A percentile compares a stretch with the other conserved stretches of the same genome.
Conservation (phyloP, 169 alveolate species). For the Cryptosporidium canis region DNA sequence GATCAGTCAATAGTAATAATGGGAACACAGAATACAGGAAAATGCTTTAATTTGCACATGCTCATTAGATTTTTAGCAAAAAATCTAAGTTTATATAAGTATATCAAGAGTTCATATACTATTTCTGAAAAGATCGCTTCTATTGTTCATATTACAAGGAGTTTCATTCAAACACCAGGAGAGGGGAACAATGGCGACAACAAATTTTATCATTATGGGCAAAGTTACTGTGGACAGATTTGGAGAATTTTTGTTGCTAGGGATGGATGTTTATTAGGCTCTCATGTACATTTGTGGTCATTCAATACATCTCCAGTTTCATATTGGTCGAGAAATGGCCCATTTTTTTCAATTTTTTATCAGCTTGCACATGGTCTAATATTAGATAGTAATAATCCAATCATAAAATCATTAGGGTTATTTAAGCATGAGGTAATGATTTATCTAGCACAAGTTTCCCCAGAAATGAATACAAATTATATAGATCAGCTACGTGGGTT, state of each 20-base stretch:
- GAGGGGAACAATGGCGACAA: constrained; percentile 4
- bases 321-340: constrained; percentile 30
- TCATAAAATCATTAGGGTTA: constrained; percentile 16
- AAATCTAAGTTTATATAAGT: constrained; percentile 56
- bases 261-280: constrained; percentile 44
- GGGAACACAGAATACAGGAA: constrained; percentile 58
- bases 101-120: constrained; percentile 35
- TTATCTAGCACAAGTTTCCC: constrained; percentile 49
- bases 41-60: constrained; percentile 64
- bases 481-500: constrained; percentile 53
- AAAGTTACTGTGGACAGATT: constrained; percentile 40
- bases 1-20: constrained; percentile 48
- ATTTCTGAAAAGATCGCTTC: constrained; percentile 61
- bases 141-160: constrained; percentile 37
- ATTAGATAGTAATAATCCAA: constrained; percentile 38
- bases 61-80: constrained; percentile 43
- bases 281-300: constrained; percentile 40
- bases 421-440: constrained; percentile 9
- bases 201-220: constrained; percentile 25
- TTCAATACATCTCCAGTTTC: constrained; percentile 34
- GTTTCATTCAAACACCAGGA: constrained; percentile 66
- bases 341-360: constrained; percentile 50
- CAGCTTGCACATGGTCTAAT: constrained; percentile 66
- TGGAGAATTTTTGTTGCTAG: constrained; percentile 66
- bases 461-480: constrained; percentile 24